phyloP scores from a whole-genome alignment of 306 rosid species.

The Acacia melanoxylon region DNA sequence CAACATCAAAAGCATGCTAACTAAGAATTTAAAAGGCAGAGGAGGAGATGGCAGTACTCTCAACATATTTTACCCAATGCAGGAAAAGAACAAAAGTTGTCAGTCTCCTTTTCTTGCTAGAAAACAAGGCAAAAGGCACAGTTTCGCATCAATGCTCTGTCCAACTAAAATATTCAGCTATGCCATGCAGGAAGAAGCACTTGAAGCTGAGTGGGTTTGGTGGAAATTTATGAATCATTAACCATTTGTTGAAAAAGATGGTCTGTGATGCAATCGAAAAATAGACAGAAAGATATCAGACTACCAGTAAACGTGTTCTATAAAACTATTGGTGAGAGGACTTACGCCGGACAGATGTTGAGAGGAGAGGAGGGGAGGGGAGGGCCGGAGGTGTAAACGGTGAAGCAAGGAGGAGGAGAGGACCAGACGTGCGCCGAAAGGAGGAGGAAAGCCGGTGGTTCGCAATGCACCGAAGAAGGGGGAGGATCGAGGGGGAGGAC shows the following conservation, averaged over 20 bases:
- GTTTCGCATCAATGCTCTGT: constrained; percentile 59
- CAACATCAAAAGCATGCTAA: constrained; percentile 59
- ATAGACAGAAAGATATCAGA: not conserved
- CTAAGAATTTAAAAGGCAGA: constrained; percentile 54
- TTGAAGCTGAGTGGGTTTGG: constrained; percentile 51
- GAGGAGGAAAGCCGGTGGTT: too few species aligned
- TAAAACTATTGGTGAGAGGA: too few species aligned
- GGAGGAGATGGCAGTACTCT: constrained; percentile 82
- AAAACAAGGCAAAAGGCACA: constrained; percentile 63
- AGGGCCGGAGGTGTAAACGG: too few species aligned
- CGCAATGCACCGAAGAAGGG: too few species aligned
- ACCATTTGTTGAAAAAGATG: constrained; percentile 40
- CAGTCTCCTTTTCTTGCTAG: constrained; percentile 82
- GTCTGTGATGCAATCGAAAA: constrained; percentile 45
- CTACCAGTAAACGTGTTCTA: not conserved
- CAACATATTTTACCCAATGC: constrained; percentile 83
- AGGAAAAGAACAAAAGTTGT: constrained; percentile 69
- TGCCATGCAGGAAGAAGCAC: constrained; percentile 58
- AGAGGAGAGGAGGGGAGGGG: too few species aligned
- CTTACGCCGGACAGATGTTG: too few species aligned
- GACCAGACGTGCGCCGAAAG: too few species aligned
- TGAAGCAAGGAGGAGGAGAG: too few species aligned
- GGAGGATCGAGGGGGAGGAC: too few species aligned
- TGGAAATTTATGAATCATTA: constrained; percentile 42
- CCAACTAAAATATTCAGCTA: constrained; percentile 60